Evolutionary conservation across 352 stramenopile genomes (phyloP), one percentile per base, ranked within the genome.

Genomic region (Phytophthora pini): DNA sequence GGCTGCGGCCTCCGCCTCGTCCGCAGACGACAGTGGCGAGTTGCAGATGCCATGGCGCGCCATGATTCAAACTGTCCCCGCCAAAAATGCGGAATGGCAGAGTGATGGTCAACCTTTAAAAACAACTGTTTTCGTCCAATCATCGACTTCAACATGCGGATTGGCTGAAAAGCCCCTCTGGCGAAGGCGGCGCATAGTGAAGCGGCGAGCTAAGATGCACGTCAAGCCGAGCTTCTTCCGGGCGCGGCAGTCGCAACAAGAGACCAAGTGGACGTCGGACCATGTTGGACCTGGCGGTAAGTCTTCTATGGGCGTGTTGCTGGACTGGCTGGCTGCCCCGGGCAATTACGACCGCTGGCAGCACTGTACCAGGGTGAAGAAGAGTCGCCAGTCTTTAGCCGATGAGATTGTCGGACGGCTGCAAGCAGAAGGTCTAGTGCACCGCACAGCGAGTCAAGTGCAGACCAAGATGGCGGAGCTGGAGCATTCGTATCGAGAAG

Each of bases 21-120:
- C 78, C 27, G 55, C 61, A 0, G 80, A 89, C 31, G 80, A 89
- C 15, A 81, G 45, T 26, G 80, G 80, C 11, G 80, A 89, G 65
- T 68, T 72, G 47, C 80, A 89, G 36, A 84, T 62, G 5, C 68
- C 76, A 15, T 57, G 57, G 38, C 44, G 41, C 53, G 60, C 58
- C 67, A 67, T 80, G 17, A 49, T 63, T 59, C 54, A 59, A 63
- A 70, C 12, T 57, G 52, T 56, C 34, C 29, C 26, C 32, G 20
- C 17, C 31, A 55, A 54, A 20, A 39, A 26, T 36, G 31, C 31
- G 31, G 31, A 36, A 60, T 43, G 45, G 39, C 26, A 32, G 61
- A 63, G 52, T 68, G 61, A 57, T 58, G 45, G 51, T 68, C n/a
- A 52, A 49, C 31, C 4, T 8, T 32, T 10, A 56, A 26, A 43